Conservation (phyloP, 805 yeast species). For the Wickerhamia fluorescens region DNA sequence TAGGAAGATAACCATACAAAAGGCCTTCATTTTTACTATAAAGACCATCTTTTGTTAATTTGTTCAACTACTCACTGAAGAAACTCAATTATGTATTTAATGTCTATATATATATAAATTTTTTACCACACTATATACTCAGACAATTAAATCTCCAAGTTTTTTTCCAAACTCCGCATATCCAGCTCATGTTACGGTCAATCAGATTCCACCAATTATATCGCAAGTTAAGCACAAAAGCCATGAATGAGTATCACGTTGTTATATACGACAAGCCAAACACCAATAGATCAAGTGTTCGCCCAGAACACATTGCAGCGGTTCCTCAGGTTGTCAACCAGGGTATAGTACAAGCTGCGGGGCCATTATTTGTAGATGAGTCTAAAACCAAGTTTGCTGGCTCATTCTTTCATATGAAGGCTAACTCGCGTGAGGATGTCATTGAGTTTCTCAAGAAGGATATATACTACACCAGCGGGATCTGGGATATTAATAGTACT, state of each 20-base stretch:
- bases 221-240: too few species aligned
- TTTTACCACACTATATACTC: too few species aligned
- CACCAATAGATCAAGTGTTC: slow-evolving; percentile 44
- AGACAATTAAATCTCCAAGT: too few species aligned
- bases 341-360: slow-evolving; percentile 36
- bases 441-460: slow-evolving; percentile 58
- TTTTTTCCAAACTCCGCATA: too few species aligned
- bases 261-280: slow-evolving; percentile 65
- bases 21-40: too few species aligned
- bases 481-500: slow-evolving; percentile 69
- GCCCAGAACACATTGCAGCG: slow-evolving; percentile 47
- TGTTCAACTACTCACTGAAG: too few species aligned
- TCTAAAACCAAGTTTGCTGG: slow-evolving; percentile 56
- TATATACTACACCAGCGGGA: slow-evolving; percentile 53
- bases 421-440: slow-evolving; percentile 60
- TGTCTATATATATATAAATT: too few species aligned
- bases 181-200: too few species aligned
- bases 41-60: too few species aligned
- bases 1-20: too few species aligned
- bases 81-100: too few species aligned
- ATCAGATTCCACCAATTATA: too few species aligned
- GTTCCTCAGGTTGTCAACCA: slow-evolving; percentile 34
- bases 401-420: slow-evolving; percentile 54
- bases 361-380: slow-evolving; percentile 36
- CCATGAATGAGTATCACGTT: slow-evolving; percentile 35